A percentile compares a stretch with the other conserved stretches of the same genome.
Conservation (phyloP, 371 early-diverging fungal genomes). For the Thermomucor indicae-seudaticae region DNA sequence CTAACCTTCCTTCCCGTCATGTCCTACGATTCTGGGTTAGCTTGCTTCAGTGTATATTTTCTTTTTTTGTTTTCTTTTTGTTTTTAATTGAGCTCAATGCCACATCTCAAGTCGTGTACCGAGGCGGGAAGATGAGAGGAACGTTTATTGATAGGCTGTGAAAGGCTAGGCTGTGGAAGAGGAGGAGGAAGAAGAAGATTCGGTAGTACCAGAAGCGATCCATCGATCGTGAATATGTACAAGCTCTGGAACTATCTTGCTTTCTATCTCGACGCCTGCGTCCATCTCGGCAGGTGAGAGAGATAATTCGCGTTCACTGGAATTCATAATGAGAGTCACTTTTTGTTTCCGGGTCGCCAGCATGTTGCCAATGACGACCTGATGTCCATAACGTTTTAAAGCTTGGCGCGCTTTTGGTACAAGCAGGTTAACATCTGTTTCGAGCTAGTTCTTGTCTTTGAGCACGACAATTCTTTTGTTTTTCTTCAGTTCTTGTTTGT, state of each 20-base stretch:
- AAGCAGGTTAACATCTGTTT: constrained; percentile 85
- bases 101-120: too few species aligned
- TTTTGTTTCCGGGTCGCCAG: constrained; percentile 81
- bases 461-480: not conserved
- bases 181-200: too few species aligned
- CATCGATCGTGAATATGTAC: constrained; percentile 64
- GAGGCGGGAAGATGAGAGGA: too few species aligned
- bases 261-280: constrained; percentile 82
- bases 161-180: too few species aligned
- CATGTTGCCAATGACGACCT: constrained; percentile 95
- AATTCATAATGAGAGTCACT: constrained; percentile 72
- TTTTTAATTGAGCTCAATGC: too few species aligned
- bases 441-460: constrained; percentile 51
- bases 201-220: constrained; percentile 38
- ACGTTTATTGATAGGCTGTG: too few species aligned
- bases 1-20: too few species aligned
- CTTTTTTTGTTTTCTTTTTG: too few species aligned
- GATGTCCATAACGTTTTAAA: constrained; percentile 89
- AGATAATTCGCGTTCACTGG: constrained; percentile 54
- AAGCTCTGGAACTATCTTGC: constrained; percentile 75
- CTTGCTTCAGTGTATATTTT: too few species aligned
- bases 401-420: constrained; percentile 80
- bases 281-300: constrained; percentile 61
- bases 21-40: too few species aligned
- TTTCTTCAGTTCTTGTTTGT: not conserved